phyloP scores from a whole-genome alignment of 352 stramenopile genomes.

The Phytophthora syringae region DNA sequence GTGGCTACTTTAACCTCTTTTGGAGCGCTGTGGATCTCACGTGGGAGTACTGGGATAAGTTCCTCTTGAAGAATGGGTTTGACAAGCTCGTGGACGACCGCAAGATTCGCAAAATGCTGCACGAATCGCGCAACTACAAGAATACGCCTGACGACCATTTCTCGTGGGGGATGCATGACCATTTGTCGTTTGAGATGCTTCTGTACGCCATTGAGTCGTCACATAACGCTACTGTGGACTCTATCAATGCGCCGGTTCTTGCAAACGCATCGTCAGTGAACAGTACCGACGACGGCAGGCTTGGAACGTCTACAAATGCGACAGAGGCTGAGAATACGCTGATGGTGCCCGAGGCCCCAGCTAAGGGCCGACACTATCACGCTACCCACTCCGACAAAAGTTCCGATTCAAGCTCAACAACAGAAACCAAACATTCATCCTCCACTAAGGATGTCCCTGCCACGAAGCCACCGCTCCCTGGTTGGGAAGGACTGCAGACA shows the following conservation, averaged over 20 bases:
- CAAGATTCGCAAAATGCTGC: constrained; percentile 71
- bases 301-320: constrained; percentile 11
- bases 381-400: constrained; percentile 10
- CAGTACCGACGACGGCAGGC: background rate
- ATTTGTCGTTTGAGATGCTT: constrained; percentile 78
- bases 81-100: constrained; percentile 74
- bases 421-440: constrained; percentile 11
- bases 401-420: background rate
- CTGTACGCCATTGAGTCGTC: constrained; percentile 64
- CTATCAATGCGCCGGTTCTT: constrained; percentile 9
- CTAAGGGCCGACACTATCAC: constrained; percentile 35
- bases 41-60: constrained; percentile 78
- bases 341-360: constrained; percentile 21
- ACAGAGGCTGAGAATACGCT: constrained; percentile 14
- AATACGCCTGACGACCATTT: constrained; percentile 71
- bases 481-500: constrained; percentile 65
- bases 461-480: constrained; percentile 33
- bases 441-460: constrained; percentile 3
- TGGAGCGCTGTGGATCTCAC: constrained; percentile 69
- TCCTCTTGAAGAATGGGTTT: constrained; percentile 67
- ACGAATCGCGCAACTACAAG: constrained; percentile 59
- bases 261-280: background rate
- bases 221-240: constrained; percentile 42
- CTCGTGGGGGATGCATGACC: constrained; percentile 74
- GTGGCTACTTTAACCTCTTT: constrained; percentile 76